Percentiles rank a stretch among this genome's conserved stretches.
Conservation (phyloP, 1,139 yeast genomes). For the Suhomyces choctaworum region DNA sequence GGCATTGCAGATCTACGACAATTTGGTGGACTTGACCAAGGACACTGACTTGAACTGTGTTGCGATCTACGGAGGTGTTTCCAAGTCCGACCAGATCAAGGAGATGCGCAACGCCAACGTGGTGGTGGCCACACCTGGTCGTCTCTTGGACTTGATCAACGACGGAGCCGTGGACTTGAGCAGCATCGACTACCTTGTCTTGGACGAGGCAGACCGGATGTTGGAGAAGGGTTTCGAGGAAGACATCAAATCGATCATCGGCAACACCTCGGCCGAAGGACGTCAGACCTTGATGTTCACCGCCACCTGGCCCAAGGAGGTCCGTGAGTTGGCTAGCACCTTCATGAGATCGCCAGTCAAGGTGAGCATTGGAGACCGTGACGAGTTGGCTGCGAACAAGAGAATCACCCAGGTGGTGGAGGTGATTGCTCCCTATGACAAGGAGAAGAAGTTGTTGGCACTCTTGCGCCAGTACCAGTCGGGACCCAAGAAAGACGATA, state of each 20-base stretch:
- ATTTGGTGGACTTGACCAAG: constrained; percentile 62
- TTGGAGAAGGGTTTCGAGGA: constrained; percentile 94
- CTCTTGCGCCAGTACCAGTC: constrained; percentile 74
- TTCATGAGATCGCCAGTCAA: constrained; percentile 83
- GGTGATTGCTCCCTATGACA: constrained; percentile 79
- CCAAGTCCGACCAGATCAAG: constrained; percentile 85
- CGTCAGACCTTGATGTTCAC: constrained; percentile 90
- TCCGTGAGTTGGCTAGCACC: constrained; percentile 84
- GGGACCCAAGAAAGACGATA: constrained; percentile 65
- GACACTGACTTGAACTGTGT: constrained; percentile 67
- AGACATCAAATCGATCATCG: constrained; percentile 82
- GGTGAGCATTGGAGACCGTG: constrained; percentile 90
- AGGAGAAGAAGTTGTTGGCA: constrained; percentile 74
- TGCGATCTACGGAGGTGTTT: constrained; percentile 96
- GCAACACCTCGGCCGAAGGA: constrained; percentile 43
- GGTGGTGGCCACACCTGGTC: constrained; percentile 96
- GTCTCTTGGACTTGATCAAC: constrained; percentile 84
- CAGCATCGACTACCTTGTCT: constrained; percentile 71
- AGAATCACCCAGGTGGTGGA: constrained; percentile 92
- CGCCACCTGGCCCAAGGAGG: constrained; percentile 91
- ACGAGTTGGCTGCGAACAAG: constrained; percentile 91
- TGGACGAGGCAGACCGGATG: constrained; percentile 99
- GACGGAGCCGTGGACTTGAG: constrained; percentile 81
- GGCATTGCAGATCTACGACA: constrained; percentile 91
- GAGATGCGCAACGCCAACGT: constrained; percentile 66